Conservation (phyloP, 805 yeast species). For the Yarrowia sp. region DNA sequence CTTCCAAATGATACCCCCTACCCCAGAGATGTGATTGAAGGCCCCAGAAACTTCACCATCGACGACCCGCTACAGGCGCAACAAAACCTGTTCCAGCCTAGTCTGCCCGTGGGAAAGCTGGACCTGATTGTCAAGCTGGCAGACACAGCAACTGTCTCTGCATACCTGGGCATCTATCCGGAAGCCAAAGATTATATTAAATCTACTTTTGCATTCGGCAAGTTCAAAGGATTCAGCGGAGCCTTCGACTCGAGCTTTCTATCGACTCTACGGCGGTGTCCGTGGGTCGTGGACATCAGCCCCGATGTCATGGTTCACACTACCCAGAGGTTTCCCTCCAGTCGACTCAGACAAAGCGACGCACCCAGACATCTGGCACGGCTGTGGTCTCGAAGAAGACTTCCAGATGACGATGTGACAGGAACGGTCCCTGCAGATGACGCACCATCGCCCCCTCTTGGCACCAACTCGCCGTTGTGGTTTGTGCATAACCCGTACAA, state of each 20-base stretch:
- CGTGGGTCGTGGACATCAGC: slow-evolving; percentile 29
- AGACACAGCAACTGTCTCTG: slow-evolving; percentile 30
- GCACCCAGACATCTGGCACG: slow-evolving; percentile 37
- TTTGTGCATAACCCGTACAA: slow-evolving; percentile 32
- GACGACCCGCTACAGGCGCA: slow-evolving; percentile 8
- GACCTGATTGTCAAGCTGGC: slow-evolving; percentile 30
- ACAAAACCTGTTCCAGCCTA: slow-evolving; percentile 9
- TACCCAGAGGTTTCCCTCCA: slow-evolving; percentile 17
- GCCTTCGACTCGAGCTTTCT: slow-evolving; percentile 23
- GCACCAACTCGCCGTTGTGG: slow-evolving; percentile 28
- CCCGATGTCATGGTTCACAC: slow-evolving; percentile 26
- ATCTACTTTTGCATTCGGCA: slow-evolving; percentile 33
- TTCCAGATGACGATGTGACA: slow-evolving; percentile 6
- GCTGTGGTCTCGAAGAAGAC: slow-evolving; percentile 30
- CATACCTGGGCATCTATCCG: slow-evolving; percentile 20
- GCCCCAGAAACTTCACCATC: slow-evolving; percentile 25
- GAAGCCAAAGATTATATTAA: slow-evolving; percentile 28
- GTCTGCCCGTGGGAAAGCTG: slow-evolving; percentile 10
- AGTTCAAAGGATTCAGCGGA: slow-evolving; percentile 28
- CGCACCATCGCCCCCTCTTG: slow-evolving; percentile 29
- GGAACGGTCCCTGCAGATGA: slow-evolving; percentile 29
- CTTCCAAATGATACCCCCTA: background rate
- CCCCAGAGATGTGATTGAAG: slow-evolving; percentile 6
- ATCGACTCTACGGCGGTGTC: slow-evolving; percentile 20
- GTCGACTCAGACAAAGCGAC: slow-evolving; percentile 2